Evolutionary conservation across 352 stramenopile genomes (phyloP).

Genomic region (Globisporangium heterothallicum): DNA sequence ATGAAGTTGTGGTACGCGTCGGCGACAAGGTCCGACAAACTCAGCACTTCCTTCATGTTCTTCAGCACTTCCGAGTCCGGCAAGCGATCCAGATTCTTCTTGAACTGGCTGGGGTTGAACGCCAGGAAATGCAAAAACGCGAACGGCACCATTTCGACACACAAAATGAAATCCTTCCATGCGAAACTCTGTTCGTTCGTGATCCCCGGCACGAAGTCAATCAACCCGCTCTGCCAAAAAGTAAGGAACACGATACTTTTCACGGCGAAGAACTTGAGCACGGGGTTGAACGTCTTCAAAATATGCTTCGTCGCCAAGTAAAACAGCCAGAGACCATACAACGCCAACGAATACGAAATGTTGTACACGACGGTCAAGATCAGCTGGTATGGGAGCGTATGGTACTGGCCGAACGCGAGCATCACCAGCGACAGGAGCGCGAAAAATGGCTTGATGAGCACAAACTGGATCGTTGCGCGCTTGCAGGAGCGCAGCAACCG

Average conservation of each 20-base stretch:
- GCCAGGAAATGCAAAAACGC: conserved; percentile 67
- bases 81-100: conserved; percentile 64
- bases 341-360: conserved; percentile 82
- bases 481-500: conserved; percentile 85
- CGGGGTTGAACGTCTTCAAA: conserved; percentile 74
- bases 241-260: conserved; percentile 92
- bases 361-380: conserved; percentile 89
- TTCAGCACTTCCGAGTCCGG: conserved; percentile 81
- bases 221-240: conserved; percentile 87
- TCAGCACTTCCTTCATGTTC: conserved; percentile 87
- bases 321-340: conserved; percentile 90
- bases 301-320: conserved; percentile 88
- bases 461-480: conserved; percentile 89
- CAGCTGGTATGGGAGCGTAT: conserved; percentile 76
- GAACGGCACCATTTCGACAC: conserved; percentile 87
- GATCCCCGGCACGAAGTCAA: conserved; percentile 84
- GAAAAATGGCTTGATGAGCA: conserved; percentile 89
- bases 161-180: conserved; percentile 91
- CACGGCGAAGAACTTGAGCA: conserved; percentile 92
- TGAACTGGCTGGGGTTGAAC: conserved; percentile 82
- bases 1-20: conserved; percentile 88
- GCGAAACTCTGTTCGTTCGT: conserved; percentile 79
- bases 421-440: conserved; percentile 82
- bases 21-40: conserved; percentile 67
- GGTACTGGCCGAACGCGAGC: conserved; percentile 68